These are phyloP conservation scores for Lotus japonicus DNA, from an alignment of 306 rosid species.

Conservation along the genomic window DNA sequence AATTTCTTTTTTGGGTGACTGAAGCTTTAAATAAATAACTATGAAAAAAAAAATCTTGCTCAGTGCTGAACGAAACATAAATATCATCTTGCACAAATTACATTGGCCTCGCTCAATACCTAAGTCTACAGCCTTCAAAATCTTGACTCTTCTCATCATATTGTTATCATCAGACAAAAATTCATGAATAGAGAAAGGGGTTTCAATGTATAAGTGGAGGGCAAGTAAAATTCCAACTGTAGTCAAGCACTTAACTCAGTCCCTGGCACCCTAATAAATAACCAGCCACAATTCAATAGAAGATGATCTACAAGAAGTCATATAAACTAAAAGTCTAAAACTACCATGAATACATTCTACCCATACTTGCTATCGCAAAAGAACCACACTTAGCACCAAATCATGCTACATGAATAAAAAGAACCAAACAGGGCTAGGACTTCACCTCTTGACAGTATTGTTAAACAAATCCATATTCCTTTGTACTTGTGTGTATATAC, in stretches of 20 bases:
- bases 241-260: neutral
- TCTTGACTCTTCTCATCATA: neutral
- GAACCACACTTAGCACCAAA: neutral
- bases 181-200: neutral
- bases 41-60: no score
- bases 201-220: neutral
- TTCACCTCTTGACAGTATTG: slow-evolving; percentile 79
- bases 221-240: neutral
- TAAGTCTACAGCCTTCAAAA: neutral
- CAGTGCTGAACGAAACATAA: no score
- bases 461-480: slow-evolving; percentile 93
- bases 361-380: neutral
- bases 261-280: neutral
- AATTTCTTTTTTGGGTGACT: no score
- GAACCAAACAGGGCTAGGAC: slow-evolving; percentile 13
- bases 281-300: neutral
- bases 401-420: slow-evolving; percentile 2
- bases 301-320: neutral
- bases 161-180: neutral
- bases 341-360: neutral
- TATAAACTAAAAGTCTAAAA: neutral
- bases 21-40: no score
- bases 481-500: slow-evolving; percentile 85
- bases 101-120: neutral
- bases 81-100: neutral